A percentile compares a stretch with the other conserved stretches of the same genome.
Conservation (phyloP, 192 early-diverging fungal species). For the Entomortierella parvispora region DNA sequence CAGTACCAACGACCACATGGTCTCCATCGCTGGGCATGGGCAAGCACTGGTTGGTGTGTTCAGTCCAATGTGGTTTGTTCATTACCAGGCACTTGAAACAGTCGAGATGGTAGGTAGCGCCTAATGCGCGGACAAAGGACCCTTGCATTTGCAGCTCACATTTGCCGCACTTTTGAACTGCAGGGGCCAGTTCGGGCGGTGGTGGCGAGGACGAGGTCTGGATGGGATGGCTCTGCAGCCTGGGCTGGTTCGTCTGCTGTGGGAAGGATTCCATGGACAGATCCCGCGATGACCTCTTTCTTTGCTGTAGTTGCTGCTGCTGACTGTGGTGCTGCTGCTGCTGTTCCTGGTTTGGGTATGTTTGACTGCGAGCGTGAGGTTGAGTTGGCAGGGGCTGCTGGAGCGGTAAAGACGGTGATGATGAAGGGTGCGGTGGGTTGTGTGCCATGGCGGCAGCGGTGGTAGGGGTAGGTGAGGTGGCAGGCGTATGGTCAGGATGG, state of each 20-base stretch:
- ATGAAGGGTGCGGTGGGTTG: no score
- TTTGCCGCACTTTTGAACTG: conserved; percentile 64
- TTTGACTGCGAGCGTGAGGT: neutral
- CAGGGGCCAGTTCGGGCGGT: conserved; percentile 39
- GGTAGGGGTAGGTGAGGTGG: neutral
- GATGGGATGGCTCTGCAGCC: conserved; percentile 38
- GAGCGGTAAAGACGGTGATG: no score
- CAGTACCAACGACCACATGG: no score
- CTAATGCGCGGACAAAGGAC: conserved; percentile 91
- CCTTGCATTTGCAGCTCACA: conserved; percentile 81
- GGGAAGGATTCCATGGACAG: conserved; percentile 27
- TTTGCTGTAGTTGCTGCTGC: neutral
- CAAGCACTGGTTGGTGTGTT: no score
- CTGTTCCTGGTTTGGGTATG: neutral
- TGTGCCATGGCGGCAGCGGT: neutral
- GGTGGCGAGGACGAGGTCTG: conserved; percentile 25
- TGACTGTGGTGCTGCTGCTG: conserved; percentile 6
- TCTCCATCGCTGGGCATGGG: no score
- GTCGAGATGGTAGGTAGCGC: conserved; percentile 88
- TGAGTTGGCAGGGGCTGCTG: neutral
- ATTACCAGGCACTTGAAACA: conserved; percentile 96
- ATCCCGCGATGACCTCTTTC: conserved; percentile 21
- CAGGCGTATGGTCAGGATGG: neutral
- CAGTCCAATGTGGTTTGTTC: no score
- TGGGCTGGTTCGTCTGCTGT: conserved; percentile 36